Base-by-base conservation (phyloP, 2,329 filamentous ascomycete species). In the Colletotrichum tanaceti region DNA sequence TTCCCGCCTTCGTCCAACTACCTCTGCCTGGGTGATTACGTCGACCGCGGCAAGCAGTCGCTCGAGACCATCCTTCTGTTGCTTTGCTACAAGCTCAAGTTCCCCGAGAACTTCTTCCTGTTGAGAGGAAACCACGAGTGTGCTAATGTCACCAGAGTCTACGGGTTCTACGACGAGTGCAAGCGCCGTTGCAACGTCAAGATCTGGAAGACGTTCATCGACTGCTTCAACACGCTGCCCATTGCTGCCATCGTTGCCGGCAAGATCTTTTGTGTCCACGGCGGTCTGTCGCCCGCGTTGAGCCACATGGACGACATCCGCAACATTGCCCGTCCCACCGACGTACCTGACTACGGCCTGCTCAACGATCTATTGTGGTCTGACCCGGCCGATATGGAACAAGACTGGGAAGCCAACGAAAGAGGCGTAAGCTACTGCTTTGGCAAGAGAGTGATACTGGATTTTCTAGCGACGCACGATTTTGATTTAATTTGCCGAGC, bases 271-370 rank as follows among this genome's bases (percentile, higher is more conserved):
- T 98, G 94, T 76, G 95, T 98, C 18, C 96, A 99, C 76, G 96
- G 96, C 58, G 96, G 96, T 16, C 84, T 99, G 24, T 98, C 94
- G 14, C 96, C 96, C 1, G 94, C 93, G 55, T 86, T 99, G 58
- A 91, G 91, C 63, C 94, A 98, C 75, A 99, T 99, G 96, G 96
- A 98, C 75, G 95, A 99, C 78, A 99, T 99, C 74, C 91, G 96
- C 73, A 92, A 97, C 77, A 98, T 99, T 80, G 93, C 93, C 58
- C 90, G 96, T 64, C 96, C 96, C 13, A 99, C 96, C 1, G 96
- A 99, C 77, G 96, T 99, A 22, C 96, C 96, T 7, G 96, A 99
- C 77, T 98, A 98, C 78, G 96, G 96, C 14, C 82, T 99, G 62
- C 85, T 99, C 65, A 98, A 98, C 77, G 96, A 99, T 77, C 84